These are phyloP conservation scores for Neofusicoccum sp. DNA, from an alignment of 2,329 filamentous ascomycete species.

Conservation along the genomic window DNA sequence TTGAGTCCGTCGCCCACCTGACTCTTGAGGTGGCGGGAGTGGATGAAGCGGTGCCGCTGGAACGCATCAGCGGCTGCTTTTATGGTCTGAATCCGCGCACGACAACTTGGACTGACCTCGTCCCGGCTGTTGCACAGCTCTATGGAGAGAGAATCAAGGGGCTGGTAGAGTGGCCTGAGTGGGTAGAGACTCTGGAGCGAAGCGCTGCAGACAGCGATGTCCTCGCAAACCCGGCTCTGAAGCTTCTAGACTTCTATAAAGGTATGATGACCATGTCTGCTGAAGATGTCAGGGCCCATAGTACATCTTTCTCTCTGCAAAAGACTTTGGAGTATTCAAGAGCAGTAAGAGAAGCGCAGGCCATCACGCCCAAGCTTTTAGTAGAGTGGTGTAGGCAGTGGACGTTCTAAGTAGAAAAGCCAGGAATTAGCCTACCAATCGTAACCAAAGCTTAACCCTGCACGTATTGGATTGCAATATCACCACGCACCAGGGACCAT, in stretches of 20 bases:
- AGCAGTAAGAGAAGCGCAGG: slow-evolving; percentile 6
- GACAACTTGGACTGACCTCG: slow-evolving; percentile 16
- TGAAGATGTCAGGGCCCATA: slow-evolving; percentile 4
- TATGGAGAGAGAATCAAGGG: neutral
- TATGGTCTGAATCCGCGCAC: slow-evolving; percentile 18
- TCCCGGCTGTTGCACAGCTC: slow-evolving; percentile 1
- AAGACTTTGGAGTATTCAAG: no score
- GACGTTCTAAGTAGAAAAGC: slow-evolving; percentile 4
- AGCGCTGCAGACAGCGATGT: slow-evolving; percentile 16
- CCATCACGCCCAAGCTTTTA: no score
- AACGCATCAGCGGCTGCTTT: no score
- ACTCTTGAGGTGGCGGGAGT: neutral
- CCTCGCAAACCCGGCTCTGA: slow-evolving; percentile 18
- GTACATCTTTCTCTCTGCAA: no score
- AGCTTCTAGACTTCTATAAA: slow-evolving; percentile 21
- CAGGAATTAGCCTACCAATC: no score
- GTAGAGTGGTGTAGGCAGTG: slow-evolving; percentile 17
- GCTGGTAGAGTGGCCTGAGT: slow-evolving; percentile 12
- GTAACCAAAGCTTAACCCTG: no score
- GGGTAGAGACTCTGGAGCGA: slow-evolving; percentile 16
- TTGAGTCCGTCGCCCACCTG: slow-evolving; percentile 11
- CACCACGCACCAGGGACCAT: no score
- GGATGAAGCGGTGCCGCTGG: neutral
- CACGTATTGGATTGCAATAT: no score
- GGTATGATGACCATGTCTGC: slow-evolving; percentile 11